Conservation (phyloP, 2,329 filamentous ascomycete genomes). For the Ilyonectria mors-panacis region DNA sequence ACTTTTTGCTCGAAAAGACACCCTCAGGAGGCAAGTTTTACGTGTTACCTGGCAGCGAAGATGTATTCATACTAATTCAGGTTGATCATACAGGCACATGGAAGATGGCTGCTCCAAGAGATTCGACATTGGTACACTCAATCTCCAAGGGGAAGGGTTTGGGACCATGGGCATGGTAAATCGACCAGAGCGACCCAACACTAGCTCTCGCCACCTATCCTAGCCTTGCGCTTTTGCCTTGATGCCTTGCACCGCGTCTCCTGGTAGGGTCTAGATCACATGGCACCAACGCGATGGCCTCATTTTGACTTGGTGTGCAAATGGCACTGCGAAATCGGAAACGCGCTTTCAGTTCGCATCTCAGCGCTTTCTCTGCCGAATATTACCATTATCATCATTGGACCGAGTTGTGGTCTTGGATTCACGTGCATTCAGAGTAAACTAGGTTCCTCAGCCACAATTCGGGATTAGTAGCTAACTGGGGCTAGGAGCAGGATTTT, state of each 20-base stretch:
- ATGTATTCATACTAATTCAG: conserved; percentile 14
- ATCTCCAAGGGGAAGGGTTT: conserved; percentile 56
- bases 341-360: background rate
- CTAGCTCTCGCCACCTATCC: conserved; percentile 37
- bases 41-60: background rate
- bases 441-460: background rate
- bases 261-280: background rate
- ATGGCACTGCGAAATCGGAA: background rate
- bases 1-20: conserved; percentile 85
- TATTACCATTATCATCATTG: no score
- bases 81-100: conserved; percentile 72
- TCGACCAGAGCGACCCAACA: conserved; percentile 34
- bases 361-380: background rate
- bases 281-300: background rate
- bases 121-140: conserved; percentile 70
- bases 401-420: background rate
- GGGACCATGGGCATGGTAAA: conserved; percentile 37
- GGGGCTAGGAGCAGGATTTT: background rate
- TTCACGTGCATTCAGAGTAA: conserved; percentile 6
- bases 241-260: background rate
- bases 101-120: conserved; percentile 82
- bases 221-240: conserved; percentile 20
- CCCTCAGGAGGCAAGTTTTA: conserved; percentile 77
- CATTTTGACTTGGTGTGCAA: background rate
- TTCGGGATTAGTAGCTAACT: conserved; percentile 5